A percentile compares a stretch with the other conserved stretches of the same genome.
Evolutionary conservation across 2,329 filamentous ascomycete genomes (phyloP).

Genomic region (Coleophoma cylindrospora): DNA sequence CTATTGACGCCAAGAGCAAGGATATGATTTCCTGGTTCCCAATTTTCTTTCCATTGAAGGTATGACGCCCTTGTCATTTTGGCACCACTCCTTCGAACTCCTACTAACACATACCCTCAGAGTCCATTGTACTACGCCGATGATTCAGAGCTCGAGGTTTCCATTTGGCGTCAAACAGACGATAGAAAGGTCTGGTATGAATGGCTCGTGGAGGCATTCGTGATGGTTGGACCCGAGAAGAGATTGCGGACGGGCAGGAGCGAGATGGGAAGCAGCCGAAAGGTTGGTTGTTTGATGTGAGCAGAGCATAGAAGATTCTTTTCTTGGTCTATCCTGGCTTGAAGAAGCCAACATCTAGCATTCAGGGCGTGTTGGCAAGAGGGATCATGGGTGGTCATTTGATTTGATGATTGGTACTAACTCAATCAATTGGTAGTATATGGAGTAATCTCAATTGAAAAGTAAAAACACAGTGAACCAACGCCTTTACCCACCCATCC

Average conservation of each 20-base stretch:
- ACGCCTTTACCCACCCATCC: no score
- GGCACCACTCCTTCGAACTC: neutral
- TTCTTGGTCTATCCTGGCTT: no score
- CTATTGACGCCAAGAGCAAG: constrained; percentile 86
- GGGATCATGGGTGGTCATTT: no score
- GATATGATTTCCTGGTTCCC: constrained; percentile 99
- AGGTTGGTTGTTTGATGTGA: constrained; percentile 68
- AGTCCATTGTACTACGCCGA: constrained; percentile 81
- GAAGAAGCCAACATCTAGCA: no score
- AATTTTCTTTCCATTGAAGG: constrained; percentile 95
- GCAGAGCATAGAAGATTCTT: neutral
- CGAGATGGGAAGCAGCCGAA: constrained; percentile 63
- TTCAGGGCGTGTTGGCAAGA: no score
- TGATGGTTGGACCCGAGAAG: constrained; percentile 52
- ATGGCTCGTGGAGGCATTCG: constrained; percentile 88
- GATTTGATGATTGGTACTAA: no score
- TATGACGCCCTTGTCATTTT: constrained; percentile 34
- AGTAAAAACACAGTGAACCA: no score
- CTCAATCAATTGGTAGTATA: no score
- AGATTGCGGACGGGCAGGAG: constrained; percentile 62
- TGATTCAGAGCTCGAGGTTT: constrained; percentile 79
- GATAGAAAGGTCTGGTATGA: constrained; percentile 98
- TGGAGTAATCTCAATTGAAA: no score
- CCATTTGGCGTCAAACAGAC: constrained; percentile 95
- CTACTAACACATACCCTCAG: constrained; percentile 38